Evolutionary conservation across 352 stramenopile species (phyloP).

Genomic region (Phytopythium sindhum): DNA sequence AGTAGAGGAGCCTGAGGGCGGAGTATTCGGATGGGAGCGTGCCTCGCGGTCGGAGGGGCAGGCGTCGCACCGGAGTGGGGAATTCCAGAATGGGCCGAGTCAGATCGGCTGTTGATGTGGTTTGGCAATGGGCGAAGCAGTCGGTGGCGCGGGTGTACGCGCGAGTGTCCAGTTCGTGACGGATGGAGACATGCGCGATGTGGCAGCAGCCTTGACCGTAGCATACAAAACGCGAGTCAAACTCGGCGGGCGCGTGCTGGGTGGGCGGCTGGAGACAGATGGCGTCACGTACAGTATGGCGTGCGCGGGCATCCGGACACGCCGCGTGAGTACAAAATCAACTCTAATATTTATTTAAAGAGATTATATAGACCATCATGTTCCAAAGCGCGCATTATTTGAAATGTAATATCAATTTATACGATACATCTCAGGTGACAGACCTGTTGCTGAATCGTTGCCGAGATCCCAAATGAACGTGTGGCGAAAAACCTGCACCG

Average conservation of each 20-base stretch:
- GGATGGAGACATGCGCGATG: neutral
- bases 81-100: neutral
- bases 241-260: neutral
- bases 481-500: neutral
- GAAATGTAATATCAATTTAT: neutral
- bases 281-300: neutral
- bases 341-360: neutral
- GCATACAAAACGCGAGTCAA: neutral
- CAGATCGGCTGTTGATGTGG: neutral
- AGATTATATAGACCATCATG: neutral
- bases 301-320: no score
- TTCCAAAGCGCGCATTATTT: no score
- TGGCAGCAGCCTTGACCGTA: neutral
- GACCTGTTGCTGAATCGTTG: neutral
- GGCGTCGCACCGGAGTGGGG: neutral
- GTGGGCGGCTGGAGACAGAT: neutral
- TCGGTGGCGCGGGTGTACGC: neutral
- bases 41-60: neutral
- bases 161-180: no score
- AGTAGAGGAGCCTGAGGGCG: neutral
- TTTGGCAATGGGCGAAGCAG: neutral
- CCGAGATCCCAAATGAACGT: neutral
- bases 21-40: constrained; percentile 3
- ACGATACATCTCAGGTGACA: neutral
- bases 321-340: no score